A percentile compares a stretch with the other conserved stretches of the same genome.
phyloP scores from a whole-genome alignment of 495 filamentous ascomycete genomes.

The Hapsidospora chrysogenum region DNA sequence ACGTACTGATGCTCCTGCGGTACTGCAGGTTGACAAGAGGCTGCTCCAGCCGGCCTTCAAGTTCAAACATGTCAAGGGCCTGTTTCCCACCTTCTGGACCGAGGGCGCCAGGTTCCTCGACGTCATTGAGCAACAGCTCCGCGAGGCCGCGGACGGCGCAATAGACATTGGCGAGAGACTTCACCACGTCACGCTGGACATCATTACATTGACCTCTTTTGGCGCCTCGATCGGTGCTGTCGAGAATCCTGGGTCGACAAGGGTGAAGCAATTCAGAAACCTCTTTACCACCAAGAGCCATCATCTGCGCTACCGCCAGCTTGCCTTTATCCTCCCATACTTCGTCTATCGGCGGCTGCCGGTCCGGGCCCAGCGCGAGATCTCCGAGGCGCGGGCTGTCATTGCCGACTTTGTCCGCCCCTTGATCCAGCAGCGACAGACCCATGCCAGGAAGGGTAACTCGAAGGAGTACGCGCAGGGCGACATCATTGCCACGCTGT shows the following conservation, averaged over 20 bases:
- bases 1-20: no score
- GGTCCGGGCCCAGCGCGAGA: no score
- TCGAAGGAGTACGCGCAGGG: constrained; percentile 8
- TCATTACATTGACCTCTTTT: no score
- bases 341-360: no score
- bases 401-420: not conserved
- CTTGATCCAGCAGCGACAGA: not conserved
- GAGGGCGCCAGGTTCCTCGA: not conserved
- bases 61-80: not conserved
- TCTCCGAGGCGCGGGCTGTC: constrained; percentile 12
- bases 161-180: constrained; percentile 18
- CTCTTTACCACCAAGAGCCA: no score
- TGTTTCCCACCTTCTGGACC: not conserved
- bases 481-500: constrained; percentile 3
- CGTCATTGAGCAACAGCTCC: not conserved
- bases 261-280: no score
- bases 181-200: constrained; percentile 30
- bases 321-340: no score
- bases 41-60: not conserved
- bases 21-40: not conserved
- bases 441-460: constrained; percentile 8
- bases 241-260: no score
- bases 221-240: no score
- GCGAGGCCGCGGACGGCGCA: not conserved
- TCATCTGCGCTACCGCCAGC: no score